Evolutionary conservation across 2,329 filamentous ascomycete genomes (phyloP).

Genomic region (Colletotrichum sp.): DNA sequence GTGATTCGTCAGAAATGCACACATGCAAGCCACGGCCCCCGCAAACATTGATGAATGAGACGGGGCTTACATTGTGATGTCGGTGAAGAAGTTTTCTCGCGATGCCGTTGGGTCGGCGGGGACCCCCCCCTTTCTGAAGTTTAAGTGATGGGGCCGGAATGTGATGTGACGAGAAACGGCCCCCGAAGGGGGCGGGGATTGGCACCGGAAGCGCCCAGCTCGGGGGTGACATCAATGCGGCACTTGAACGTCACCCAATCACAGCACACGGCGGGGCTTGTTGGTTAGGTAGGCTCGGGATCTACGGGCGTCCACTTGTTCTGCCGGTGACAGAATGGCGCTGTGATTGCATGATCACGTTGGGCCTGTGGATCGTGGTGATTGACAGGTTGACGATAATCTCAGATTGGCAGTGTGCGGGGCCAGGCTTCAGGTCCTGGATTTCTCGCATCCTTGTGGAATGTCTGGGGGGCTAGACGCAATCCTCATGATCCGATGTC

Average conservation of each 20-base stretch:
- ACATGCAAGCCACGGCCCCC: neutral
- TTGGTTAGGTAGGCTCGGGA: slow-evolving; percentile 7
- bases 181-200: slow-evolving; percentile 11
- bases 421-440: neutral
- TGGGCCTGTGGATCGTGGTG: neutral
- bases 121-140: neutral
- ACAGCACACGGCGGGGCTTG: neutral
- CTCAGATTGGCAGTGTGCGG: neutral
- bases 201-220: slow-evolving; percentile 20
- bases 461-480: neutral
- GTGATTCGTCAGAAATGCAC: neutral
- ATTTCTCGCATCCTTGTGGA: neutral
- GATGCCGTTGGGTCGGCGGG: neutral
- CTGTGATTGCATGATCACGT: neutral
- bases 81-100: neutral
- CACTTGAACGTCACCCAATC: neutral
- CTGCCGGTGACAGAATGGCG: neutral
- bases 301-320: neutral
- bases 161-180: slow-evolving; percentile 13
- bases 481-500: neutral
- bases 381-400: neutral
- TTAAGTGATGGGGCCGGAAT: slow-evolving; percentile 2
- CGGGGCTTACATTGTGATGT: neutral
- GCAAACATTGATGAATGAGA: neutral
- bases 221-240: neutral